Conservation (phyloP, 2,329 filamentous ascomycete genomes). For the Thielaviopsis populi region DNA sequence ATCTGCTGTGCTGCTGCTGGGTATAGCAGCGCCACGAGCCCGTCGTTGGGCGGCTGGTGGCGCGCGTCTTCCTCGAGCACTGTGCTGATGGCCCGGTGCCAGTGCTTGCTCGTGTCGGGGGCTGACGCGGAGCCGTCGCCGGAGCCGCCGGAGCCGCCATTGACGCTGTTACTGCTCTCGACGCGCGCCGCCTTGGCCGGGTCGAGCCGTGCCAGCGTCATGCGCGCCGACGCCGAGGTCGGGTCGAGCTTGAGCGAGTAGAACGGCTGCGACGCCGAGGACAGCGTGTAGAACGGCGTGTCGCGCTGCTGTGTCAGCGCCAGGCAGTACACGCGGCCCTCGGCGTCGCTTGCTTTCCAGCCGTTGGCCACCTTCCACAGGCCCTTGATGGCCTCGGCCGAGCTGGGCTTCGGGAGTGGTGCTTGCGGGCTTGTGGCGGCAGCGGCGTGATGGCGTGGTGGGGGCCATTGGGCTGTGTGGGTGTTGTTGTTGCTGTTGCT, state of each 20-base stretch:
- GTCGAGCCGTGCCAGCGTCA: conserved; percentile 44
- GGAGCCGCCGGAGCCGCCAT: conserved; percentile 21
- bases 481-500: background rate
- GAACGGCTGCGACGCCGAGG: conserved; percentile 46
- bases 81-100: conserved; percentile 43
- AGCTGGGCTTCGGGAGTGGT: conserved; percentile 35
- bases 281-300: conserved; percentile 51
- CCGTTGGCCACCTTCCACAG: conserved; percentile 58
- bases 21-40: conserved; percentile 53
- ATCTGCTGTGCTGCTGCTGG: conserved; percentile 48
- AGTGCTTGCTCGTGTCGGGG: conserved; percentile 29
- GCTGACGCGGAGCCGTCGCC: conserved; percentile 20
- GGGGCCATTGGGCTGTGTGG: conserved; percentile 17
- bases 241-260: conserved; percentile 52
- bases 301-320: conserved; percentile 41
- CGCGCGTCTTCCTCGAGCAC: conserved; percentile 42
- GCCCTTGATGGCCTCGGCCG: conserved; percentile 46
- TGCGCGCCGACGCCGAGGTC: conserved; percentile 46
- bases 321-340: conserved; percentile 45
- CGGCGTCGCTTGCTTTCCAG: conserved; percentile 45
- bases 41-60: conserved; percentile 41
- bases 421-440: conserved; percentile 26
- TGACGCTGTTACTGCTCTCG: conserved; percentile 23
- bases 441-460: conserved; percentile 23
- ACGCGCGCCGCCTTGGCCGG: conserved; percentile 42